phyloP scores from a whole-genome alignment of 176 grass and related monocot species.

The sorghum (Sorghum bicolor) region Sorghum_bicolor_NCBIv3 NC_012871.2:77247501-77248000 shows the following conservation, averaged over 20 bases:
- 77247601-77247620: background rate
- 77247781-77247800: background rate
- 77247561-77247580: background rate
- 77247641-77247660: background rate
- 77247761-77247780: background rate
- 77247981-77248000: background rate
- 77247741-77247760: background rate
- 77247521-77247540: too few species aligned
- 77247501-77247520: background rate
- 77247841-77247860: background rate
- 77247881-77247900: background rate
- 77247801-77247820: constrained; percentile 1
- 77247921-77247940: background rate
- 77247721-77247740: background rate
- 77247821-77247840: background rate
- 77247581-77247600: background rate
- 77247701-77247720: background rate
- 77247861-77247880: background rate
- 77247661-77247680: background rate
- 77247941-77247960: background rate
- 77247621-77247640: too few species aligned
- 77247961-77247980: background rate
- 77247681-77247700: background rate
- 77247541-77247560: background rate
- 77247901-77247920: background rate